phyloP scores from a whole-genome alignment of 2,329 filamentous ascomycete species.

The Aspergillus fumigatiaffinis region DNA sequence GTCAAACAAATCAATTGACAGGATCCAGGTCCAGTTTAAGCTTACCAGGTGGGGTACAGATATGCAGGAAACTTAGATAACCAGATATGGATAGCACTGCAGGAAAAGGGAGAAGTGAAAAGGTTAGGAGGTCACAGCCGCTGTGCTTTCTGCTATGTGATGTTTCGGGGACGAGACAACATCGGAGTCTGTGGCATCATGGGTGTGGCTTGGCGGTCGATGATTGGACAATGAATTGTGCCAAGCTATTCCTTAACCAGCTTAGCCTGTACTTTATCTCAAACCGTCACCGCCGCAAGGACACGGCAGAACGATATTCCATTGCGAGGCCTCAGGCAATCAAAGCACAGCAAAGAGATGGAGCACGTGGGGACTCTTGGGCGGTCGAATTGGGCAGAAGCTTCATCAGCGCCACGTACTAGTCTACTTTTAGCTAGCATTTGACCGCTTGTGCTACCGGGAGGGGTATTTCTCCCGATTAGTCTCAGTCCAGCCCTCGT shows the following conservation, averaged over 20 bases:
- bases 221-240: slow-evolving; percentile 8
- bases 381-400: slow-evolving; percentile 7
- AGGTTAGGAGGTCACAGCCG: slow-evolving; percentile 4
- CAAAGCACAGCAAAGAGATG: not conserved
- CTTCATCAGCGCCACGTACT: not conserved
- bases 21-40: not conserved
- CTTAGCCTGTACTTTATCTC: slow-evolving; percentile 2
- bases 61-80: not conserved
- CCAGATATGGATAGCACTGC: not conserved
- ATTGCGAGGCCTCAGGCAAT: not conserved
- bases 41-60: not conserved
- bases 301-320: slow-evolving; percentile 1
- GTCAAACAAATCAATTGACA: not conserved
- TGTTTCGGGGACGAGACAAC: slow-evolving; percentile 9
- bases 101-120: slow-evolving; percentile 1
- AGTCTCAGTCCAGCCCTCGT: not conserved
- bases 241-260: slow-evolving; percentile 9
- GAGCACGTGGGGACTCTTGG: slow-evolving; percentile 7
- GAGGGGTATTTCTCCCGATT: not conserved
- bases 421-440: not conserved
- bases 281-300: slow-evolving; percentile 8
- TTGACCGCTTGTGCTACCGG: not conserved
- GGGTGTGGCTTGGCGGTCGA: slow-evolving; percentile 9
- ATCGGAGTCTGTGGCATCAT: slow-evolving; percentile 11
- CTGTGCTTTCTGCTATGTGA: slow-evolving; percentile 1